phyloP scores from a whole-genome alignment of 2,329 filamentous ascomycete genomes.

The Diaporthe capsici region DNA sequence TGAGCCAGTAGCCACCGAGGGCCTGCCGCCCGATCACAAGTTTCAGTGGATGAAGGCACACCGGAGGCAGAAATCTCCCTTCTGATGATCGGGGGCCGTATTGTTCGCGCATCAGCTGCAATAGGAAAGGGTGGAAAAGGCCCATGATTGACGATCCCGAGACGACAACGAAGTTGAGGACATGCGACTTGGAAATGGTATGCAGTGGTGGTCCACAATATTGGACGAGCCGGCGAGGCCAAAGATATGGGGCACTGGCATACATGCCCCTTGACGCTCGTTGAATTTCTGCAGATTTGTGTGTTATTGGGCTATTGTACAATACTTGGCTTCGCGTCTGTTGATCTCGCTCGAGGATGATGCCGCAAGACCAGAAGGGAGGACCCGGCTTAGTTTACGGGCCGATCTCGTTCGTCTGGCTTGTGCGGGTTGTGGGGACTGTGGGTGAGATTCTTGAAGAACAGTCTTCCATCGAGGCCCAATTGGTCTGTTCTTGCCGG shows the following conservation, averaged over 20 bases:
- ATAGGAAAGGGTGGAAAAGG: not conserved
- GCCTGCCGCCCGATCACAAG: conserved; percentile 6
- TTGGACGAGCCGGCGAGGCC: not conserved
- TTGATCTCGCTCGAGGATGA: not conserved
- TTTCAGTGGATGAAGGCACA: conserved; percentile 6
- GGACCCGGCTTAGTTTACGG: not conserved
- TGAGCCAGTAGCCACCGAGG: conserved; percentile 7
- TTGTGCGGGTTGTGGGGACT: not conserved
- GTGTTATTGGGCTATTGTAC: conserved; percentile 6
- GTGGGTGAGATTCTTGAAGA: not conserved
- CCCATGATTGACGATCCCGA: not conserved
- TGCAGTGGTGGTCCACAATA: not conserved
- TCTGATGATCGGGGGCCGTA: not conserved
- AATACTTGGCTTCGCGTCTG: not conserved
- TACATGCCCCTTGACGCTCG: not conserved
- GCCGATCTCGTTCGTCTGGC: not conserved
- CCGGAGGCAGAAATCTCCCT: not conserved
- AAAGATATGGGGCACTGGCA: not conserved
- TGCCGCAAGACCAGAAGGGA: not conserved
- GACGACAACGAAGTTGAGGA: not conserved
- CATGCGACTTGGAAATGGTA: not conserved
- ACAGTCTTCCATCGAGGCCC: not conserved
- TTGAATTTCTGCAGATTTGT: not conserved
- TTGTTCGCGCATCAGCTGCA: not conserved
- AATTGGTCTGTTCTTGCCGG: not conserved